Evolutionary conservation across 2,329 filamentous ascomycete genomes (phyloP).

Genomic region (Chrysoporthe deuterocubensis): DNA sequence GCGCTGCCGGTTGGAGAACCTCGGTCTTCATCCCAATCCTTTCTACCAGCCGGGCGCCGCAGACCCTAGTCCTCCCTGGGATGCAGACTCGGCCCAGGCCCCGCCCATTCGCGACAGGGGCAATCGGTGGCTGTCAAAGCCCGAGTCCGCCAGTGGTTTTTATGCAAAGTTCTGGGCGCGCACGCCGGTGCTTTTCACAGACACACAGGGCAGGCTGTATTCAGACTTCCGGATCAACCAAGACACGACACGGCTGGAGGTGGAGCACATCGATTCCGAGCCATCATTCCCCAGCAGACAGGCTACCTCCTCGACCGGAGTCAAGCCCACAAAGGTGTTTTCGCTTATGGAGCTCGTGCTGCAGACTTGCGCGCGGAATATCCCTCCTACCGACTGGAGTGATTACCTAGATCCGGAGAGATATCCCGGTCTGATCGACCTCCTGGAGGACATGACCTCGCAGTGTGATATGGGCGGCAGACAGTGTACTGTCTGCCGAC

Average conservation of each 20-base stretch:
- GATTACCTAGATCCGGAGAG: slow-evolving; percentile 47
- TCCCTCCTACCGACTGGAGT: slow-evolving; percentile 47
- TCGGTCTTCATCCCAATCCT: slow-evolving; percentile 67
- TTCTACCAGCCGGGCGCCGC: slow-evolving; percentile 48
- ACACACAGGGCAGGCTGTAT: slow-evolving; percentile 31
- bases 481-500: slow-evolving; percentile 56
- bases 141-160: not conserved
- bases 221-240: slow-evolving; percentile 33
- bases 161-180: slow-evolving; percentile 29
- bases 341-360: slow-evolving; percentile 58
- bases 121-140: slow-evolving; percentile 19
- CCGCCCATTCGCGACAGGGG: slow-evolving; percentile 18
- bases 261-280: slow-evolving; percentile 24
- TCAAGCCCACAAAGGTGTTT: slow-evolving; percentile 40
- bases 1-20: slow-evolving; percentile 48
- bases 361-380: slow-evolving; percentile 49
- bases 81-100: not conserved
- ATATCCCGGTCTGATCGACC: slow-evolving; percentile 43
- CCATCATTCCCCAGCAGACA: slow-evolving; percentile 2
- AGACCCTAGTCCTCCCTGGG: slow-evolving; percentile 27
- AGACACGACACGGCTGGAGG: slow-evolving; percentile 22
- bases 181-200: slow-evolving; percentile 30
- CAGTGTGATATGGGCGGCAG: slow-evolving; percentile 54
- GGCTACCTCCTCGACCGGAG: not conserved
- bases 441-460: slow-evolving; percentile 45